These are phyloP conservation scores for Odonthalia washingtoniensis DNA, from an alignment of 31 red algal genomes.

Conservation along the genomic window DNA sequence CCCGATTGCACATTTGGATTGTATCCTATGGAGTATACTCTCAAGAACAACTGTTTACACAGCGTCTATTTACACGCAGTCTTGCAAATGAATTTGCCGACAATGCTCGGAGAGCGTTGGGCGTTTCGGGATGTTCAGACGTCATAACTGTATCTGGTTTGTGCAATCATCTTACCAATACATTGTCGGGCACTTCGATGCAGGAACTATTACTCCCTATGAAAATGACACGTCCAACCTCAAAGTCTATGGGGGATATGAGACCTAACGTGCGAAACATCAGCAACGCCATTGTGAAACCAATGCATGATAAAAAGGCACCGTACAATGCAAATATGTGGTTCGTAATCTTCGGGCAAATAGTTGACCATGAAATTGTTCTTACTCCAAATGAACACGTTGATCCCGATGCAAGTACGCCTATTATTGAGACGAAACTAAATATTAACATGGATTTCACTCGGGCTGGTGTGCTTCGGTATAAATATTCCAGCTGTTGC, in stretches of 20 bases:
- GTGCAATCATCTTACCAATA: slow-evolving; percentile 36
- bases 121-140: neutral
- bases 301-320: slow-evolving; percentile 18
- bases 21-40: slow-evolving; percentile 3
- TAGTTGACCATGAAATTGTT: slow-evolving; percentile 78
- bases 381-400: slow-evolving; percentile 45
- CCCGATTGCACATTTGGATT: slow-evolving; percentile 32
- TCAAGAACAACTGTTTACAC: neutral
- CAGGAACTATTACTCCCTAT: neutral
- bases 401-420: slow-evolving; percentile 16
- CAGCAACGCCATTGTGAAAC: slow-evolving; percentile 52
- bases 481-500: slow-evolving; percentile 47
- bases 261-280: slow-evolving; percentile 34
- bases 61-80: neutral
- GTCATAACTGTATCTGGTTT: slow-evolving; percentile 33
- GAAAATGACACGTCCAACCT: neutral
- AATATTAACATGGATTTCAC: slow-evolving; percentile 49
- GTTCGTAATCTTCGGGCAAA: slow-evolving; percentile 71
- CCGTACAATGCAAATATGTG: slow-evolving; percentile 47
- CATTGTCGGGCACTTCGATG: slow-evolving; percentile 34
- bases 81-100: slow-evolving; percentile 48
- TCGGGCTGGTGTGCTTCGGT: slow-evolving; percentile 46
- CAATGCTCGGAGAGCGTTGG: slow-evolving; percentile 42
- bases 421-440: slow-evolving; percentile 12
- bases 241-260: neutral